These are phyloP conservation scores for Ceratocystis albifundus DNA, from an alignment of 2,329 filamentous ascomycete genomes.

Conservation along the genomic window DNA sequence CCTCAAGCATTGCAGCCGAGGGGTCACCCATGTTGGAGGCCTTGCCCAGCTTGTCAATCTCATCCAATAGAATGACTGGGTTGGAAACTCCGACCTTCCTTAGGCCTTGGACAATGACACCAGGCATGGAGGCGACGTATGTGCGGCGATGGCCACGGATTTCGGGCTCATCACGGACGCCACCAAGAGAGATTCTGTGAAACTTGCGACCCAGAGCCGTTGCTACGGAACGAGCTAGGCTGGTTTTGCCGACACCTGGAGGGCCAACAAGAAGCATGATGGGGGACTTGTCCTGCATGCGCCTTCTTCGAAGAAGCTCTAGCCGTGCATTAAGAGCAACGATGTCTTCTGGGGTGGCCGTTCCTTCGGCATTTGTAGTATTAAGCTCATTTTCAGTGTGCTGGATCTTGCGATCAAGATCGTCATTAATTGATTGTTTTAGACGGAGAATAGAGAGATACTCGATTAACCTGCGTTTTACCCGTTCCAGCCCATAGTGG, in stretches of 20 bases:
- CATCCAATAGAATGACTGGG: conserved; percentile 87
- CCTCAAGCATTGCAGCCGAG: conserved; percentile 93
- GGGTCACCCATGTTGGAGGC: conserved; percentile 92
- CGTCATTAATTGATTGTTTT: conserved; percentile 81
- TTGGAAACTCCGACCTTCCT: conserved; percentile 95
- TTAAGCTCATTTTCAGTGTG: conserved; percentile 47
- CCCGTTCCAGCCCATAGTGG: conserved; percentile 90
- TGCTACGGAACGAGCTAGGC: conserved; percentile 83
- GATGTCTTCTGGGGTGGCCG: conserved; percentile 28
- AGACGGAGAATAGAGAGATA: conserved; percentile 93
- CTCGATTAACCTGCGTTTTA: conserved; percentile 91
- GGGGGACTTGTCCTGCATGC: conserved; percentile 86
- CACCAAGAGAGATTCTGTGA: conserved; percentile 90
- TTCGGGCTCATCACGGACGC: conserved; percentile 91
- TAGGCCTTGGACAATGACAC: conserved; percentile 80
- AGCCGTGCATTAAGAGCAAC: conserved; percentile 48
- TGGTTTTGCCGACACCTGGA: conserved; percentile 92
- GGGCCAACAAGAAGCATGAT: conserved; percentile 89
- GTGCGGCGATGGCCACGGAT: conserved; percentile 90
- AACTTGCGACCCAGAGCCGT: conserved; percentile 89
- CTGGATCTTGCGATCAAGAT: conserved; percentile 67
- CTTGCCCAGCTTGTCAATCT: conserved; percentile 92
- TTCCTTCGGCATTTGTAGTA: conserved; percentile 31
- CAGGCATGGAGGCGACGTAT: conserved; percentile 98
- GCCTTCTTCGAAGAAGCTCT: conserved; percentile 65